Evolutionary conservation across 2,329 filamentous ascomycete genomes (phyloP).

Genomic region (Madurella mycetomatis): DNA sequence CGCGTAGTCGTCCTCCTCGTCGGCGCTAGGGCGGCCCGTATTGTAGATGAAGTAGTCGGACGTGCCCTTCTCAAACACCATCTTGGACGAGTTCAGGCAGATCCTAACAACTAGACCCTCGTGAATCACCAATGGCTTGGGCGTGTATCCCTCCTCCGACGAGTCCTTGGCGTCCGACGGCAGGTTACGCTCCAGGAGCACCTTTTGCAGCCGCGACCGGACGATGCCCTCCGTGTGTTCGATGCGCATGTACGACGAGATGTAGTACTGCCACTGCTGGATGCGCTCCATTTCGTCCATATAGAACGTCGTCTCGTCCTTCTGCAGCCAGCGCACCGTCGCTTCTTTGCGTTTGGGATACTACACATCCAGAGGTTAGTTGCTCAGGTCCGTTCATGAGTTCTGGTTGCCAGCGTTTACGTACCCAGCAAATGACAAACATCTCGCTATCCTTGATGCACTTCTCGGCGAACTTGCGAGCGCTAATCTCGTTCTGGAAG

Average conservation of each 20-base stretch:
- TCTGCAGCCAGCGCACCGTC: constrained; percentile 65
- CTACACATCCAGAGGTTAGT: constrained; percentile 41
- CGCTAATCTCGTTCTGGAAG: constrained; percentile 82
- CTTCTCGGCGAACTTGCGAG: constrained; percentile 88
- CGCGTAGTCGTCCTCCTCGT: constrained; percentile 56
- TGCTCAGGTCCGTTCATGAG: background rate
- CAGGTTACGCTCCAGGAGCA: constrained; percentile 67
- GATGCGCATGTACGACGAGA: constrained; percentile 82
- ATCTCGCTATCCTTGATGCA: constrained; percentile 88
- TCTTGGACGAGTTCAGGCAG: constrained; percentile 72
- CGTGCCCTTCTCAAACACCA: constrained; percentile 68
- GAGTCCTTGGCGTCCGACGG: constrained; percentile 58
- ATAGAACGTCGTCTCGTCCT: constrained; percentile 73
- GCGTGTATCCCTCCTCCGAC: constrained; percentile 58
- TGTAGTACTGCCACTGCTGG: constrained; percentile 90
- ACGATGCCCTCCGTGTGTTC: constrained; percentile 81
- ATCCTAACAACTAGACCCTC: constrained; percentile 70
- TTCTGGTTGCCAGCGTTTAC: constrained; percentile 34
- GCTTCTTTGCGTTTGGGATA: constrained; percentile 65
- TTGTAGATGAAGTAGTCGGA: constrained; percentile 70
- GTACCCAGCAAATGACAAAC: constrained; percentile 86
- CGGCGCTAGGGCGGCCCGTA: constrained; percentile 43
- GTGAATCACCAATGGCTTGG: constrained; percentile 56
- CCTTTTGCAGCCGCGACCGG: constrained; percentile 60
- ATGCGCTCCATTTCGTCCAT: constrained; percentile 81